Evolutionary conservation across 257 asterid species (phyloP), one percentile per base, ranked within the genome.

Genomic region (Primulina tabacum): DNA sequence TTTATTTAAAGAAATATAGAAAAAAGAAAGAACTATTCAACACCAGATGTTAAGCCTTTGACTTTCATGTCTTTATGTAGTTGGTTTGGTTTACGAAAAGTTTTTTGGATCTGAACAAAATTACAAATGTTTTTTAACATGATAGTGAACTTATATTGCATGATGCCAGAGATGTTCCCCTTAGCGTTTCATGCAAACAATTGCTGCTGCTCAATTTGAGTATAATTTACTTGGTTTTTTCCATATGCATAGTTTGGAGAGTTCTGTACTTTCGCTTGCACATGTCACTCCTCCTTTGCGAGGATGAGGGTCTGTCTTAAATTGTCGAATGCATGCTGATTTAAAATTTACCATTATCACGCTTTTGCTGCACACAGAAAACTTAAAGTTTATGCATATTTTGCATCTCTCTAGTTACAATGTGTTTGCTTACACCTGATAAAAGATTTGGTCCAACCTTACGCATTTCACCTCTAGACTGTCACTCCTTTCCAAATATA

Each of bases 31-130:
- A 40, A 40, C 30, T 70, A 64, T 55, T 60, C 21, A 69, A 53
- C 70, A 71, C 53, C 64, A 55, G 59, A 57, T 56, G 50, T 33
- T 56, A 24, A 58, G 61, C 71, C 71, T 55, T 57, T 71, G 65
- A 68, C 71, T 18, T 62, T 30, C 62, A 18, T 57, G 61, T 20
- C 26, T 66, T 26, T 63, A 26, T 72, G 63, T 38, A 56, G 53
- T 65, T 62, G 32, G 7, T 64, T 59, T 69, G 60, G 28, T 66
- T 73, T 16, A 3, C 26, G 18, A 69, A 35, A 37, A 65, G 52
- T 57, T 52, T 76, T 47, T 71, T 9, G 59, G 67, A 20, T 60
- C 62, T 32, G 20, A 47, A 14, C 6, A 47, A 47, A 47, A 47
- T 47, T 47, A 16, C 56, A 47, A 43, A 43, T 12, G 11, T 43